Percentiles rank a stretch among this genome's conserved stretches.
Evolutionary conservation across 805 yeast genomes (phyloP).

Genomic region (Metschnikowia colocasiae): DNA sequence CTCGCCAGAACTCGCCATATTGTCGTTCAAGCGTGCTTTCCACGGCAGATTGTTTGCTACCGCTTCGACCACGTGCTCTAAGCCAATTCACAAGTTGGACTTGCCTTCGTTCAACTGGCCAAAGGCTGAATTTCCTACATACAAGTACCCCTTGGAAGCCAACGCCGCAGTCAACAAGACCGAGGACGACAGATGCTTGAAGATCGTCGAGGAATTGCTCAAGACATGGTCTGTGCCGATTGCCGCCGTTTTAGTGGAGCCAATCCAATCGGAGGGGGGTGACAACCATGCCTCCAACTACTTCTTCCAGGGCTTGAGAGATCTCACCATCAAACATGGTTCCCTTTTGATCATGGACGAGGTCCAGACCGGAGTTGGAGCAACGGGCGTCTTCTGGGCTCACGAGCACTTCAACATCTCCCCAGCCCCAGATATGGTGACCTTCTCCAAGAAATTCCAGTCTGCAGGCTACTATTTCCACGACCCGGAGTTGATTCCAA

Average conservation of each 20-base stretch:
- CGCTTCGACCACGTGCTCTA: slow-evolving; percentile 86
- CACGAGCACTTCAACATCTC: slow-evolving; percentile 79
- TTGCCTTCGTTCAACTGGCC: slow-evolving; percentile 97
- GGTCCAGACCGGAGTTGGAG: slow-evolving; percentile 89
- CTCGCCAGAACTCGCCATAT: slow-evolving; percentile 77
- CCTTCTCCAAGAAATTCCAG: slow-evolving; percentile 86
- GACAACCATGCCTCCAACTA: slow-evolving; percentile 78
- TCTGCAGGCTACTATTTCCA: slow-evolving; percentile 84
- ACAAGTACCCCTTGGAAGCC: slow-evolving; percentile 78
- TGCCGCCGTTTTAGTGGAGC: slow-evolving; percentile 88
- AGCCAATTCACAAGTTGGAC: slow-evolving; percentile 90
- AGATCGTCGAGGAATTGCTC: slow-evolving; percentile 68
- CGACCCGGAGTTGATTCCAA: slow-evolving; percentile 68
- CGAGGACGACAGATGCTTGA: slow-evolving; percentile 82
- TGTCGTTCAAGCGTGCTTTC: slow-evolving; percentile 86
- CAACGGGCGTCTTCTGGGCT: slow-evolving; percentile 83
- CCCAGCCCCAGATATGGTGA: slow-evolving; percentile 78
- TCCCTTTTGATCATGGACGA: slow-evolving; percentile 77
- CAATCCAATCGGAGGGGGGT: slow-evolving; percentile 90
- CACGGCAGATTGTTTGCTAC: slow-evolving; percentile 95
- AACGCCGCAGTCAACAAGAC: slow-evolving; percentile 57
- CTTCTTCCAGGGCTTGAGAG: slow-evolving; percentile 81
- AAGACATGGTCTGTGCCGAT: slow-evolving; percentile 68
- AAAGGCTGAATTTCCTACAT: slow-evolving; percentile 85
- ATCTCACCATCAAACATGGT: slow-evolving; percentile 64